A percentile compares a stretch with the other conserved stretches of the same genome.
phyloP scores from a whole-genome alignment of 345 rosid genomes.

The Salix caprea region DNA sequence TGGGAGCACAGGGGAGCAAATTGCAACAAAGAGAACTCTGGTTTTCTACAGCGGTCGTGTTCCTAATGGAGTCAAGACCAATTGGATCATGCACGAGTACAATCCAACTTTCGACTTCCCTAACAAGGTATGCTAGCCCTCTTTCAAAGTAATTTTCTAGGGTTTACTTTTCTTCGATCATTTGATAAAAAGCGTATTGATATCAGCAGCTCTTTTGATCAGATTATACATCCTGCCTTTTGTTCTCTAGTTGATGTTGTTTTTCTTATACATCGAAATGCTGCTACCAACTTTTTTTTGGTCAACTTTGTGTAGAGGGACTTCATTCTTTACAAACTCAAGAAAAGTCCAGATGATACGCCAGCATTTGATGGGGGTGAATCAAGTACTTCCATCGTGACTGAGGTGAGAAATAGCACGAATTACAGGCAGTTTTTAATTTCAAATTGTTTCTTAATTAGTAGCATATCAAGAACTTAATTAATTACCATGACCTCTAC shows the following conservation, averaged over 20 bases:
- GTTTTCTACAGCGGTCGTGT: background rate
- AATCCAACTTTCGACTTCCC: background rate
- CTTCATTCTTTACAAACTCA: background rate
- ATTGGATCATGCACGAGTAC: slow-evolving; percentile 9
- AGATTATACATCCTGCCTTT: background rate
- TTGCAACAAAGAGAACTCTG: background rate
- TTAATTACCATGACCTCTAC: background rate
- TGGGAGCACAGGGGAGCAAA: background rate
- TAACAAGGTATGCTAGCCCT: background rate
- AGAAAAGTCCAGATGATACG: background rate
- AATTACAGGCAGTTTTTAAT: background rate
- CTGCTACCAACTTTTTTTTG: background rate
- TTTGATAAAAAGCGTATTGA: background rate
- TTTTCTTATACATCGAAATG: no score
- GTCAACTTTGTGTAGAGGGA: background rate
- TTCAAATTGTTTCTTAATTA: background rate
- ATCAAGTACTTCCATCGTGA: background rate
- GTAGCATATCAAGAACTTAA: background rate
- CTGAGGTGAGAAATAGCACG: background rate
- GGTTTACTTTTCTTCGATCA: background rate
- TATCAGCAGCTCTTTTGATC: background rate
- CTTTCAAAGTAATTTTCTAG: background rate
- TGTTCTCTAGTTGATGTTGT: background rate
- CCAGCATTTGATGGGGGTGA: background rate
- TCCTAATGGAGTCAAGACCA: background rate